phyloP scores from a whole-genome alignment of 2,329 filamentous ascomycete species.

The Hypoxylon rubiginosum region DNA sequence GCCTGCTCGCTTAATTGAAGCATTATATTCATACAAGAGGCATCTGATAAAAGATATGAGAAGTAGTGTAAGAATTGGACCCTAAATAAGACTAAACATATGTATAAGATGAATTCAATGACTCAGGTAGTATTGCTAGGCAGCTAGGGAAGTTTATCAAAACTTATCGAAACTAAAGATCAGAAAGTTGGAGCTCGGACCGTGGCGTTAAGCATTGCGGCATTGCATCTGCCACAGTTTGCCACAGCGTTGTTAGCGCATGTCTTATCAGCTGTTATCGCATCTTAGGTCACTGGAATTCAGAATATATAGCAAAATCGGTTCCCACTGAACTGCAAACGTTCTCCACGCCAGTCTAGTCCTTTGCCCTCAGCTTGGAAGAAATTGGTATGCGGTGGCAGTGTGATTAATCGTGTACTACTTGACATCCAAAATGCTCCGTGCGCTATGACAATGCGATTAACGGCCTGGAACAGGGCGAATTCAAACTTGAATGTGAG shows the following conservation, averaged over 20 bases:
- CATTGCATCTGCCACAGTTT: conserved; percentile 9
- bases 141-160: no score
- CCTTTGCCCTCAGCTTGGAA: background rate
- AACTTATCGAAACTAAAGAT: no score
- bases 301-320: conserved; percentile 26
- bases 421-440: conserved; percentile 41
- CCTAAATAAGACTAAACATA: no score
- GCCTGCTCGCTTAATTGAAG: no score
- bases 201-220: conserved; percentile 2
- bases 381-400: conserved; percentile 27
- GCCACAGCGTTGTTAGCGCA: conserved; percentile 27
- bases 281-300: conserved; percentile 38
- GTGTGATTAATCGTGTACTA: conserved; percentile 9
- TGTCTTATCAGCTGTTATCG: conserved; percentile 35
- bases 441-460: conserved; percentile 57
- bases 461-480: conserved; percentile 57
- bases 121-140: no score
- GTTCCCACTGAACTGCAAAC: conserved; percentile 16
- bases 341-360: background rate
- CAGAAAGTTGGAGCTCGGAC: background rate
- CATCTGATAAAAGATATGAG: no score
- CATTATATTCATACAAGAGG: no score
- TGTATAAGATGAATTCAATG: no score
- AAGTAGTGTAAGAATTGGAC: no score
- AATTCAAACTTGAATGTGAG: conserved; percentile 54